Evolutionary conservation across 2,329 filamentous ascomycete genomes (phyloP), one percentile per base, ranked within the genome.

Genomic region (Biscogniauxia mediterranea): DNA sequence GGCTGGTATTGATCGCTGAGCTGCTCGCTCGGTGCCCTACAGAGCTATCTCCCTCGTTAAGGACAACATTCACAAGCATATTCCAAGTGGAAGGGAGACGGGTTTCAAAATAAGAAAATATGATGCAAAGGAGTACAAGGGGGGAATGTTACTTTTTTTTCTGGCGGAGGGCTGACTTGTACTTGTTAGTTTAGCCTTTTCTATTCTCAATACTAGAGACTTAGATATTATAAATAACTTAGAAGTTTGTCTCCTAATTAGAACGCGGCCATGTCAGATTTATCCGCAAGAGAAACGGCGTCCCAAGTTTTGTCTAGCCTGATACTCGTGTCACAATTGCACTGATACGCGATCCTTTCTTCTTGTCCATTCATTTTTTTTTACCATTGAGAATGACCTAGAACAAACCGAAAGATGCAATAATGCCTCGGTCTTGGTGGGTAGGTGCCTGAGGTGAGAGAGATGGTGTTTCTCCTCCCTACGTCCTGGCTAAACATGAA

Each of bases 1-100:
- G 80, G 0, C 73, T 89, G 21, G 83, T 89, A 0, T 71, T 89
- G 60, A 78, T 86, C 3, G 80, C 80, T 1, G 82, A 87, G 71
- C 67, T 89, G 57, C 67, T 86, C 50, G 79, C 78, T 67, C 78
- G 76, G 52, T 75, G 77, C 19, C 74, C 77, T 0, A 71, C 74
- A 1, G 74, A 77, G 6, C 68, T 86, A 65, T 71, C 79, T 1
- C 65, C 76, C 1, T 70, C 74, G 61, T 76, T 77, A 26, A 71
- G 72, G 53, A 71, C 66, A 15, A 69, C 78, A n/a, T 78, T 87
- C 61, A 78, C 81, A 60, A 76, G 78, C 56, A 70, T 87, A 49
- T 68, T 88, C 52, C 78, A 74, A 58, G 76, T 80, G 49, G 86
- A 85, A 0, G 80, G 81, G 0, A 74, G 79, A 67, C 65, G 49